phyloP scores from a whole-genome alignment of 192 early-diverging fungal species.

The Lunasporangiospora selenospora region DNA sequence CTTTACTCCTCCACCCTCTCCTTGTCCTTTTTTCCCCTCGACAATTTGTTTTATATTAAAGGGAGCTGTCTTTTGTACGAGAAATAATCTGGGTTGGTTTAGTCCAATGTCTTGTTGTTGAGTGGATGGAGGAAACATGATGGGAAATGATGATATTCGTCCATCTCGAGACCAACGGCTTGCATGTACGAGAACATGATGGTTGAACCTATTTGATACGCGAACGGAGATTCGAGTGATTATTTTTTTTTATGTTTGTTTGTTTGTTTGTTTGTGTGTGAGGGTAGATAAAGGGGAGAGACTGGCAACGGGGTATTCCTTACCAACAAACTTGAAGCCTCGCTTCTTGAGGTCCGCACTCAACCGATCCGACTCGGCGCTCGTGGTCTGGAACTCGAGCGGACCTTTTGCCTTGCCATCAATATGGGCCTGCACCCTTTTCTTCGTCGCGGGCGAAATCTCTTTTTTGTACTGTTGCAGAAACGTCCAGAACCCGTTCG shows the following conservation, averaged over 20 bases:
- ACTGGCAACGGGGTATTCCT: not conserved
- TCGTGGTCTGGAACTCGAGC: conserved; percentile 4
- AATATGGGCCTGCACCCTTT: not conserved
- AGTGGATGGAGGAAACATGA: not conserved
- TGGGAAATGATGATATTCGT: conserved; percentile 1
- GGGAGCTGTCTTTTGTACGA: not conserved
- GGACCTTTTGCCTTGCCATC: not conserved
- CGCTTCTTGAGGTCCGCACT: conserved; percentile 42
- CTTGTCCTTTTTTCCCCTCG: conserved; percentile 3
- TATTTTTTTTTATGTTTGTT: not conserved
- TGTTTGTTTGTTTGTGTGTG: not conserved
- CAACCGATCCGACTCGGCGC: conserved; percentile 31
- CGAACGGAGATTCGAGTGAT: not conserved
- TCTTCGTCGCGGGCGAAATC: not conserved
- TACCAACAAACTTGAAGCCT: conserved; percentile 48
- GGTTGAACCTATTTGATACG: conserved; percentile 17
- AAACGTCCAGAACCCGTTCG: conserved; percentile 45
- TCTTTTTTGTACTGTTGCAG: conserved; percentile 27
- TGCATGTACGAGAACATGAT: conserved; percentile 38
- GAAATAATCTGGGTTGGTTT: not conserved
- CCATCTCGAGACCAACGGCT: conserved; percentile 31
- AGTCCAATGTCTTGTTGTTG: not conserved
- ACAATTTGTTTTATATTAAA: not conserved
- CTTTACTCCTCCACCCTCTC: not conserved
- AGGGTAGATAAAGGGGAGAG: too few relatives aligned